phyloP scores from a whole-genome alignment of 768 basidiomycete species.

The Termitomyces sp. region DNA sequence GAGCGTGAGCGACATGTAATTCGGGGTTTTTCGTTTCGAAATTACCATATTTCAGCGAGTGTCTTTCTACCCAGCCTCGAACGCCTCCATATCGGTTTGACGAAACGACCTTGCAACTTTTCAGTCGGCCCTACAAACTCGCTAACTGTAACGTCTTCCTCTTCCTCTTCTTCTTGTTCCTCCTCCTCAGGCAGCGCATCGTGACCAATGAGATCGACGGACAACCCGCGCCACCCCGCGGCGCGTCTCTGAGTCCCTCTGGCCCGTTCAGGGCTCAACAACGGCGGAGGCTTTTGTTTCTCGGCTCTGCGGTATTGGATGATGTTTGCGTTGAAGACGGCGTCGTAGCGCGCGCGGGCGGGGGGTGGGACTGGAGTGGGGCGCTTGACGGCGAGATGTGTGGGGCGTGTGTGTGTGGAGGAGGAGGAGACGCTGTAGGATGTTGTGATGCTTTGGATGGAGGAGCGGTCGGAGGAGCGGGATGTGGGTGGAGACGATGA shows the following conservation, averaged over 20 bases:
- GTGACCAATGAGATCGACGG: conserved; percentile 46
- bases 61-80: conserved; percentile 49
- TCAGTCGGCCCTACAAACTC: conserved; percentile 35
- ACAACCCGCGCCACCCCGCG: conserved; percentile 70
- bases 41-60: conserved; percentile 67
- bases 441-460: too few species aligned
- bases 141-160: too few species aligned
- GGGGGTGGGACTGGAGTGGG: conserved; percentile 64
- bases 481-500: too few species aligned
- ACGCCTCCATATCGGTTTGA: conserved; percentile 57
- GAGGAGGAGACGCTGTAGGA: too few species aligned
- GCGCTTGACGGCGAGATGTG: conserved; percentile 31
- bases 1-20: not conserved
- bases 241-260: conserved; percentile 44
- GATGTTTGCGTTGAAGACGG: conserved; percentile 58
- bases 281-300: conserved; percentile 23
- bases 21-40: too few species aligned
- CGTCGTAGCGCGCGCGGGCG: conserved; percentile 62
- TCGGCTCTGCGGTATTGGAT: conserved; percentile 40
- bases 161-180: too few species aligned
- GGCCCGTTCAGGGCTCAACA: conserved; percentile 29
- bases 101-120: conserved; percentile 46
- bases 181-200: too few species aligned
- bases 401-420: conserved; percentile 5
- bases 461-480: too few species aligned